Conservation (phyloP, 768 basidiomycete genomes). For the Naganishia randhawae region DNA sequence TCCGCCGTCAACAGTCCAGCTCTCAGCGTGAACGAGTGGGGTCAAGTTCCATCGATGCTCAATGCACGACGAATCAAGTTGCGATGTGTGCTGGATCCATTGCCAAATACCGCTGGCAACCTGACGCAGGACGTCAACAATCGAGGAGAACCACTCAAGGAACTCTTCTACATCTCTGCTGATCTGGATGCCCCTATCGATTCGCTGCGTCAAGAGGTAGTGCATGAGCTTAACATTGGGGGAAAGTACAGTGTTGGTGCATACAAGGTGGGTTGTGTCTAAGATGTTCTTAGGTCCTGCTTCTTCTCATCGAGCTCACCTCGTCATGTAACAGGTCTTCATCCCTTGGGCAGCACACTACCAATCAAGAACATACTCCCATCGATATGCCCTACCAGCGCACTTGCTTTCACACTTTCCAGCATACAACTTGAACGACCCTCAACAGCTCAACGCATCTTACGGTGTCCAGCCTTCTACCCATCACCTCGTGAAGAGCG, state of each 20-base stretch:
- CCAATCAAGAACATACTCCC: constrained; percentile 39
- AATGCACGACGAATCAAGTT: constrained; percentile 3
- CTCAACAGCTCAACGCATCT: constrained; percentile 34
- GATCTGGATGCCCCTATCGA: constrained; percentile 34
- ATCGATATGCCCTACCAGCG: constrained; percentile 34
- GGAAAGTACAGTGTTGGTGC: constrained; percentile 31
- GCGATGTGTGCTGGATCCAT: constrained; percentile 16
- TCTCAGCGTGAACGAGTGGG: constrained; percentile 25
- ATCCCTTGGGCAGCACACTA: constrained; percentile 41
- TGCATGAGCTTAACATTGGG: constrained; percentile 27
- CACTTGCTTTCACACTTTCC: constrained; percentile 44
- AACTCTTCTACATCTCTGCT: constrained; percentile 36
- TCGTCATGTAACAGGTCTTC: constrained; percentile 33
- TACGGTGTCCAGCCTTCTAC: constrained; percentile 28
- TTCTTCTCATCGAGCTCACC: neutral
- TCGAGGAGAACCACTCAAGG: constrained; percentile 24
- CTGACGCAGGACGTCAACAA: neutral
- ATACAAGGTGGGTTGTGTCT: constrained; percentile 44
- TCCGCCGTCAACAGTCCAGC: constrained; percentile 11
- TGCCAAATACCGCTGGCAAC: constrained; percentile 5
- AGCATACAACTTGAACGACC: constrained; percentile 42
- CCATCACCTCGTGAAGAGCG: constrained; percentile 20
- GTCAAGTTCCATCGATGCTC: neutral
- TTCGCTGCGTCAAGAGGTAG: constrained; percentile 31
- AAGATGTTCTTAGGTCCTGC: too few species aligned